These are phyloP conservation scores for Scheffersomyces segobiensis DNA, from an alignment of 1,139 yeast genomes.

Conservation along the genomic window DNA sequence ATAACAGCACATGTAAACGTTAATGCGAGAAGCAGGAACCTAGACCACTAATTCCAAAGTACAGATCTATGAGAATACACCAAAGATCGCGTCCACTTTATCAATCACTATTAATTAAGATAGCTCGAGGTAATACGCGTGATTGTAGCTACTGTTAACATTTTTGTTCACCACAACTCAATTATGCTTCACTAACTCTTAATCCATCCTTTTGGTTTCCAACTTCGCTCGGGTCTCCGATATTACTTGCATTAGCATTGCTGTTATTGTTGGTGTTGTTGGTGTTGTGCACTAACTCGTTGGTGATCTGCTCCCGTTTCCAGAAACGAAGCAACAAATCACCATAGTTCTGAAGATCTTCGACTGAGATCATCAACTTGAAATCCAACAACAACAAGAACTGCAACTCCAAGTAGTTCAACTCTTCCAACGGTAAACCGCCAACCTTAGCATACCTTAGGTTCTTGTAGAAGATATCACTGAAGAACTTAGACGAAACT, in stretches of 20 bases:
- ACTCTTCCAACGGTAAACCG: slow-evolving; percentile 90
- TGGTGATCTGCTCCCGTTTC: slow-evolving; percentile 61
- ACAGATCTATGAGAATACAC: background rate
- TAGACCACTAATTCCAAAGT: background rate
- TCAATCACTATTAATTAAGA: no score
- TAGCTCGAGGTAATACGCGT: background rate
- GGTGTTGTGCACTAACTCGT: slow-evolving; percentile 27
- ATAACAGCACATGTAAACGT: background rate
- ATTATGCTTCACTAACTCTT: background rate
- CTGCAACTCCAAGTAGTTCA: slow-evolving; percentile 89
- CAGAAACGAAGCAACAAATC: slow-evolving; percentile 83
- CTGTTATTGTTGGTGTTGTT: slow-evolving; percentile 10
- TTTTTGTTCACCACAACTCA: background rate
- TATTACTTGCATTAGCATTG: slow-evolving; percentile 17
- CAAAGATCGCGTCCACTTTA: background rate
- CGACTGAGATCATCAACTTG: slow-evolving; percentile 81
- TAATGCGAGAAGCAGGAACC: background rate
- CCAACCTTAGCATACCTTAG: slow-evolving; percentile 97
- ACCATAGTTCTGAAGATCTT: slow-evolving; percentile 89
- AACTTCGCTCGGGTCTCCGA: background rate
- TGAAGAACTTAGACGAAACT: slow-evolving; percentile 91
- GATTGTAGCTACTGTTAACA: background rate
- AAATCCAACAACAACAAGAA: slow-evolving; percentile 84
- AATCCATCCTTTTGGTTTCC: background rate
- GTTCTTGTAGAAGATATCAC: slow-evolving; percentile 94